phyloP scores from a whole-genome alignment of 768 basidiomycete species.

The Suillus hirtellus region DNA sequence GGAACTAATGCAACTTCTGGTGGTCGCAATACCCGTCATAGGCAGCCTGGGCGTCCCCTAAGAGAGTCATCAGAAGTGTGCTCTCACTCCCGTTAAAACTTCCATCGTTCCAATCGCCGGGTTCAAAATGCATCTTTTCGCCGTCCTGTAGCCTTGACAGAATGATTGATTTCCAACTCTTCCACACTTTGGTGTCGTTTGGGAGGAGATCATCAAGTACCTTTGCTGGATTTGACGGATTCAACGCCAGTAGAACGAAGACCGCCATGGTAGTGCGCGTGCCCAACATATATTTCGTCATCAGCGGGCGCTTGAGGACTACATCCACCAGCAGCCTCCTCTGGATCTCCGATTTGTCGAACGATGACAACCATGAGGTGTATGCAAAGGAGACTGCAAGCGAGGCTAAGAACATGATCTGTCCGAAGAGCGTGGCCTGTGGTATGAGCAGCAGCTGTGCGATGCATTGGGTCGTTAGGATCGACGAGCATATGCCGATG shows the following conservation, averaged over 20 bases:
- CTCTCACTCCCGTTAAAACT: slow-evolving; percentile 20
- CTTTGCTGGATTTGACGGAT: slow-evolving; percentile 21
- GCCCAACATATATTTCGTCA: slow-evolving; percentile 28
- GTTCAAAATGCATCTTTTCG: slow-evolving; percentile 26
- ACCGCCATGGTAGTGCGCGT: slow-evolving; percentile 29
- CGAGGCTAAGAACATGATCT: slow-evolving; percentile 35
- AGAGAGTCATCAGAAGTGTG: slow-evolving; percentile 25
- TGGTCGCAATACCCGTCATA: slow-evolving; percentile 25
- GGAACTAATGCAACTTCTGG: background rate
- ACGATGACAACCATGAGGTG: slow-evolving; percentile 35
- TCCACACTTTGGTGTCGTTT: slow-evolving; percentile 32
- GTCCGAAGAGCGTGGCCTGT: slow-evolving; percentile 34
- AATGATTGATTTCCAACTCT: slow-evolving; percentile 24
- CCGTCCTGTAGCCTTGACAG: slow-evolving; percentile 17
- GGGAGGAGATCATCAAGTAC: slow-evolving; percentile 28
- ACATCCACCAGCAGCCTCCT: slow-evolving; percentile 23
- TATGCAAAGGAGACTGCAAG: slow-evolving; percentile 38
- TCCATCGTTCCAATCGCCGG: slow-evolving; percentile 24
- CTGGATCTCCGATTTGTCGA: slow-evolving; percentile 38
- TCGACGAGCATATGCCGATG: slow-evolving; percentile 32
- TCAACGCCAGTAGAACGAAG: slow-evolving; percentile 25
- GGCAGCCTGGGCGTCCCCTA: slow-evolving; percentile 24
- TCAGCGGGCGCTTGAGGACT: slow-evolving; percentile 23
- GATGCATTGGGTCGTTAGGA: slow-evolving; percentile 36
- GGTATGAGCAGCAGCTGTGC: slow-evolving; percentile 37